Conservation (phyloP, 2,329 filamentous ascomycete species). For the Cladosporium velox region DNA sequence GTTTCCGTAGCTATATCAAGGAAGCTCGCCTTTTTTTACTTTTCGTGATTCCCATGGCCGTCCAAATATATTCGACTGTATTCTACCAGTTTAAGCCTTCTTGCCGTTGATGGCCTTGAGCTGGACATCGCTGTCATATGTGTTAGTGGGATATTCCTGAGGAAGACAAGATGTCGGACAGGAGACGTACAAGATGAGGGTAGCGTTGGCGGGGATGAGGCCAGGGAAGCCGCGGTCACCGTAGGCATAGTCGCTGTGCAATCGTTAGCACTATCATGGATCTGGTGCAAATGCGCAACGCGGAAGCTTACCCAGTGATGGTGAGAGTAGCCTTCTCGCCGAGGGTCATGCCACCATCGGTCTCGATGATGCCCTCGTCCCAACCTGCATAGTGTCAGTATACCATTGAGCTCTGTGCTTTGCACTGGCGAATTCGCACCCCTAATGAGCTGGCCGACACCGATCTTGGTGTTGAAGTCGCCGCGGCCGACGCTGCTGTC, state of each 20-base stretch:
- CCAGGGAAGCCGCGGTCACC: slow-evolving; percentile 71
- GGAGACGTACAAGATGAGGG: slow-evolving; percentile 73
- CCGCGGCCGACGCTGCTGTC: slow-evolving; percentile 79
- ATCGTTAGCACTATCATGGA: slow-evolving; percentile 9
- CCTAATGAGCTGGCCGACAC: slow-evolving; percentile 80
- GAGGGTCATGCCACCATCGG: slow-evolving; percentile 69
- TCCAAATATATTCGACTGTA: background rate
- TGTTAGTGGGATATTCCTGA: slow-evolving; percentile 3
- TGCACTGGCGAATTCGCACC: slow-evolving; percentile 52
- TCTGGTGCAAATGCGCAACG: background rate
- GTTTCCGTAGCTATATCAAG: slow-evolving; percentile 9
- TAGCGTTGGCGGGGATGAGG: slow-evolving; percentile 73
- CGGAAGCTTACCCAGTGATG: slow-evolving; percentile 67
- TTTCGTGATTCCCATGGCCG: slow-evolving; percentile 18
- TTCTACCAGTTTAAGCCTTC: slow-evolving; percentile 22
- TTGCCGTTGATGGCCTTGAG: slow-evolving; percentile 64
- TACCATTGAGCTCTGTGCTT: background rate
- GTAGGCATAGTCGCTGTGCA: slow-evolving; percentile 63
- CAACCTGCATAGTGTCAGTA: slow-evolving; percentile 42
- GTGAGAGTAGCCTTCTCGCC: slow-evolving; percentile 87
- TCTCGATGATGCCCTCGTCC: slow-evolving; percentile 67
- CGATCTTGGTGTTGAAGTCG: slow-evolving; percentile 77
- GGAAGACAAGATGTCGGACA: background rate
- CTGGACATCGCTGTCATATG: slow-evolving; percentile 61
- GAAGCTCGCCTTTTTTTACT: background rate